Conservation (phyloP, 2,329 filamentous ascomycete genomes). For the Cercospora janseana region DNA sequence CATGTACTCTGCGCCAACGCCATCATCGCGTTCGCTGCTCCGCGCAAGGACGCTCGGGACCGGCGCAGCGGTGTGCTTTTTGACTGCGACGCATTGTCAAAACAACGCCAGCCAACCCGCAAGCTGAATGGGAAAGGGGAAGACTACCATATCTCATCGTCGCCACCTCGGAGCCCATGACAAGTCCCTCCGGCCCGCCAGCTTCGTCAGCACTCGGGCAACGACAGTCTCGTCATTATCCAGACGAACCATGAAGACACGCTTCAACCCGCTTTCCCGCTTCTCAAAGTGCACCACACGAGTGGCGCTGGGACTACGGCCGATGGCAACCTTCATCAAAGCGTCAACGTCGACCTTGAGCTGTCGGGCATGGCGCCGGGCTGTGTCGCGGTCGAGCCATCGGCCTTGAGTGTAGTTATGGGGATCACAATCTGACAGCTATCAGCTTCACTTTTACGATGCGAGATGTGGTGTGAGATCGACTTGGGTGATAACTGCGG, state of each 20-base stretch:
- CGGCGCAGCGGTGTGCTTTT: background rate
- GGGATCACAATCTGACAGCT: background rate
- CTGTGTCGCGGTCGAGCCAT: background rate
- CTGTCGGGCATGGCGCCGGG: background rate
- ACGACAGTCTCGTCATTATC: background rate
- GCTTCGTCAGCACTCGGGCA: background rate
- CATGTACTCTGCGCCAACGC: background rate
- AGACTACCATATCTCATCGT: background rate
- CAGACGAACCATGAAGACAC: background rate
- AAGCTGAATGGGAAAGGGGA: too few relatives aligned
- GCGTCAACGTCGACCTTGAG: background rate
- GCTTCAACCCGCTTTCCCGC: background rate
- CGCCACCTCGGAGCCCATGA: slow-evolving; percentile 1
- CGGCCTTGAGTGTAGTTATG: background rate
- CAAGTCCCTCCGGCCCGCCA: background rate
- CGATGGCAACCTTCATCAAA: background rate
- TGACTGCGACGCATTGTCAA: background rate
- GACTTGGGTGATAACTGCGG: too few relatives aligned
- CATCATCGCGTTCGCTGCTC: background rate
- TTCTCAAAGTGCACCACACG: background rate
- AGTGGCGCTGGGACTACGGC: background rate
- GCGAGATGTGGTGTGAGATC: too few relatives aligned
- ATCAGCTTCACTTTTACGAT: too few relatives aligned
- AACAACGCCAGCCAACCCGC: too few relatives aligned
- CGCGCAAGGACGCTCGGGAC: background rate